Percentiles rank a stretch among this genome's conserved stretches.
Evolutionary conservation across 805 yeast species (phyloP).

Genomic region (Schwanniomyces polymorphus): DNA sequence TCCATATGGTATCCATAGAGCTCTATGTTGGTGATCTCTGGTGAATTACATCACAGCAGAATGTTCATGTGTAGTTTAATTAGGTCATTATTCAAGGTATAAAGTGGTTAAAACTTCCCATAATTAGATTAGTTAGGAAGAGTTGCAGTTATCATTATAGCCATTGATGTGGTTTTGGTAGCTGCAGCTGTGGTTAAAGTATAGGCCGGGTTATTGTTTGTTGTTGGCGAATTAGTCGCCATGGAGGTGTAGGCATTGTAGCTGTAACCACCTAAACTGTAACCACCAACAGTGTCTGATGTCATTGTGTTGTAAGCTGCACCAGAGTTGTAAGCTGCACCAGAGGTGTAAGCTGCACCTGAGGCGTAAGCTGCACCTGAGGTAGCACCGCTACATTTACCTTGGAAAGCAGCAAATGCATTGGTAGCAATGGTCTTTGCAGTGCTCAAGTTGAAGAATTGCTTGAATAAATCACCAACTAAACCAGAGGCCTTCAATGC

Average conservation of each 20-base stretch:
- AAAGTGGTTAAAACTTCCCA: no score
- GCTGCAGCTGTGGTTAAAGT: neutral
- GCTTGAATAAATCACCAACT: conserved; percentile 30
- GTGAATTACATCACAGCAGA: neutral
- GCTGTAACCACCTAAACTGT: neutral
- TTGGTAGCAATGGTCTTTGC: conserved; percentile 33
- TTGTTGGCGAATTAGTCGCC: conserved; percentile 5
- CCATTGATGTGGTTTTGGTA: neutral
- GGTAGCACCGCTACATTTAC: conserved; percentile 19
- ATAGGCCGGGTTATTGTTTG: neutral
- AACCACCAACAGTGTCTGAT: neutral
- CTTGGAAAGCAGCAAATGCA: conserved; percentile 39
- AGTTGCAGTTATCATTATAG: neutral
- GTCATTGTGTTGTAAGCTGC: no score
- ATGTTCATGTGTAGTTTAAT: no score
- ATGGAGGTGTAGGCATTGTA: conserved; percentile 2
- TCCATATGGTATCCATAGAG: neutral
- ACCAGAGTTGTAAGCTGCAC: conserved; percentile 12
- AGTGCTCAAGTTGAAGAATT: conserved; percentile 31
- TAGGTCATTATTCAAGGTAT: no score
- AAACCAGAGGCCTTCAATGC: conserved; percentile 35
- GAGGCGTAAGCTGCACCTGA: conserved; percentile 12
- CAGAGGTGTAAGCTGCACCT: conserved; percentile 8
- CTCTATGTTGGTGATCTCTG: neutral
- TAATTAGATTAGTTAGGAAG: neutral